These are phyloP conservation scores for Haplosporangium sp. DNA, from an alignment of 371 early-diverging fungal species.

Conservation along the genomic window DNA sequence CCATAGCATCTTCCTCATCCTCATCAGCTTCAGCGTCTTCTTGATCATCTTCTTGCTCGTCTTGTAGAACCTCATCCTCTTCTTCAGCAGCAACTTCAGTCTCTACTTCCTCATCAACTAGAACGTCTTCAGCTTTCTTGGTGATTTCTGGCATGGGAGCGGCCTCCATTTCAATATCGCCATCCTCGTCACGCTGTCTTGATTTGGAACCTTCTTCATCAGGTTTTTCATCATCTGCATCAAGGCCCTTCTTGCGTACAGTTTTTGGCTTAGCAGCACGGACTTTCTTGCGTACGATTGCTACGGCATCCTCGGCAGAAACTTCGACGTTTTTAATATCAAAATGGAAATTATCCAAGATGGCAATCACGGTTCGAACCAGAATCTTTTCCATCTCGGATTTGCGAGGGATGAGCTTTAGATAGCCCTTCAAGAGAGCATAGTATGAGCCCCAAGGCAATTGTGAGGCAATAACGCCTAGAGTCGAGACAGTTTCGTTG, in stretches of 20 bases:
- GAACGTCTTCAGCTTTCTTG: slow-evolving; percentile 10
- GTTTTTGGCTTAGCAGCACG: slow-evolving; percentile 24
- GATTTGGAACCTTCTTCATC: slow-evolving; percentile 56
- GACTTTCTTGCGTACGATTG: slow-evolving; percentile 35
- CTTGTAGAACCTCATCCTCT: slow-evolving; percentile 34
- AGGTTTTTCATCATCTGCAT: slow-evolving; percentile 25
- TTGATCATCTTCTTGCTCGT: slow-evolving; percentile 49
- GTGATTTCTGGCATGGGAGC: slow-evolving; percentile 37
- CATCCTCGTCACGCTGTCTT: slow-evolving; percentile 44
- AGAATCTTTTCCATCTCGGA: slow-evolving; percentile 80
- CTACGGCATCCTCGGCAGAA: slow-evolving; percentile 41
- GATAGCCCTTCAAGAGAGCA: slow-evolving; percentile 75
- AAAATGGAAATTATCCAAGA: slow-evolving; percentile 94
- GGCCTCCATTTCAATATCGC: slow-evolving; percentile 60
- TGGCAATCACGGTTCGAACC: slow-evolving; percentile 80
- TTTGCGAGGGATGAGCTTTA: slow-evolving; percentile 72
- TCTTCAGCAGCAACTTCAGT: slow-evolving; percentile 50
- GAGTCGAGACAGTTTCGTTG: slow-evolving; percentile 80
- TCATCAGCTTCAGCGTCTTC: slow-evolving; percentile 52
- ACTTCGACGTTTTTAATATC: slow-evolving; percentile 72
- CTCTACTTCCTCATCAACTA: slow-evolving; percentile 27
- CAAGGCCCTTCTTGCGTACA: slow-evolving; percentile 21
- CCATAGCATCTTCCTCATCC: slow-evolving; percentile 44
- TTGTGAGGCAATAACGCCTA: slow-evolving; percentile 75
- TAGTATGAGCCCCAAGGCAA: slow-evolving; percentile 91